Evolutionary conservation across 139 green algal genomes (phyloP), one percentile per base, ranked within the genome.

Genomic region (Haematococcus lacustris): DNA sequence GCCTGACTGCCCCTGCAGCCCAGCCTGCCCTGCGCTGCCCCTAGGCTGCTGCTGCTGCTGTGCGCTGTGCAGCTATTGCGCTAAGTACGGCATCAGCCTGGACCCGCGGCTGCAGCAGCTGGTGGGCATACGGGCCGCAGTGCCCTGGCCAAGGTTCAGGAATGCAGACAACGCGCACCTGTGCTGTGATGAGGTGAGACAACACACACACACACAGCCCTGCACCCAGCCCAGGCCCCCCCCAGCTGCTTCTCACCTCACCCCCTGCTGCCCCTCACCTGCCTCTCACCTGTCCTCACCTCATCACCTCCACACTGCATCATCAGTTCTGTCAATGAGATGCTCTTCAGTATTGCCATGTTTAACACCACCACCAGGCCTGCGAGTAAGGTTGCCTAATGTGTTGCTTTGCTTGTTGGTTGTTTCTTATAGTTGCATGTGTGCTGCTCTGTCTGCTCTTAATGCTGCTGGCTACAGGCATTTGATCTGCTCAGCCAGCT

Each of bases 1-100:
- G n/a, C n/a, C n/a, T n/a, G n/a, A n/a, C n/a, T n/a, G n/a, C n/a
- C n/a, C n/a, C n/a, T n/a, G n/a, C n/a, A n/a, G n/a, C n/a, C n/a
- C n/a, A n/a, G n/a, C n/a, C n/a, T n/a, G n/a, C n/a, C n/a, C n/a
- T n/a, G n/a, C n/a, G n/a, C n/a, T n/a, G n/a, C n/a, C n/a, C n/a
- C n/a, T n/a, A n/a, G n/a, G n/a, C n/a, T n/a, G n/a, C n/a, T n/a
- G n/a, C n/a, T n/a, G n/a, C n/a, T n/a, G n/a, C n/a, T n/a, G n/a
- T n/a, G n/a, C n/a, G 40, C n/a, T 68, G 61, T 43, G 78, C 65
- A 80, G 73, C 25, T 83, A 83, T 61, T 84, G 78, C n/a, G 85
- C 85, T 65, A 98, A 98, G 89, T 99, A 98, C 83, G 91, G 93
- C 34, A 92, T 99, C 38, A 91, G 97, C 70, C 82, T 91, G 37